Evolutionary conservation across 2,329 filamentous ascomycete genomes (phyloP).

Genomic region (Phyllosticta ampelicida): DNA sequence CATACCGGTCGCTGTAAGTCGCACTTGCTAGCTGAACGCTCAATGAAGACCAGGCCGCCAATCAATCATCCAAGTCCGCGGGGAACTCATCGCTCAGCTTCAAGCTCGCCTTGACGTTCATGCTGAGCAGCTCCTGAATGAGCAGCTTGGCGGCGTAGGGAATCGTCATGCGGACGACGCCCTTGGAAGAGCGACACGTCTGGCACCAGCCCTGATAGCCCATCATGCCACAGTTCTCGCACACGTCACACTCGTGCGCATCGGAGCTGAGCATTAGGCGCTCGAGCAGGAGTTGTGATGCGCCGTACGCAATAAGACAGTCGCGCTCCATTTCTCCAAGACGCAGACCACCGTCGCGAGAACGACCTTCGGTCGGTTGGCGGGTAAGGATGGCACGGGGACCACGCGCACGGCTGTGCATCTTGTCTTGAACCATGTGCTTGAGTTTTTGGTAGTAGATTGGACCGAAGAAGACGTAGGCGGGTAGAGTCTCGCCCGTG

Average conservation of each 20-base stretch:
- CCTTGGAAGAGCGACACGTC: constrained; percentile 74
- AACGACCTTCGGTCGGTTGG: constrained; percentile 92
- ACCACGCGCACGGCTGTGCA: constrained; percentile 89
- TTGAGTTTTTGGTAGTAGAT: constrained; percentile 99
- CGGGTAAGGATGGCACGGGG: constrained; percentile 86
- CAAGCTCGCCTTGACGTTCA: constrained; percentile 94
- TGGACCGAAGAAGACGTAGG: constrained; percentile 95
- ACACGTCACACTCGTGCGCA: constrained; percentile 83
- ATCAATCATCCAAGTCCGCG: constrained; percentile 2
- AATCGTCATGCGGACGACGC: constrained; percentile 88
- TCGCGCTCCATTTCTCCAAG: constrained; percentile 98
- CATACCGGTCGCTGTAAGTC: not conserved
- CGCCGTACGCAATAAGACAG: constrained; percentile 94
- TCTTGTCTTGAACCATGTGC: constrained; percentile 99
- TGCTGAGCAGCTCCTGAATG: constrained; percentile 91
- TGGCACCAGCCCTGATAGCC: constrained; percentile 93
- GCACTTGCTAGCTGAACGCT: not conserved
- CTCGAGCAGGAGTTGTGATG: constrained; percentile 82
- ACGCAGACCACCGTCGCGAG: constrained; percentile 80
- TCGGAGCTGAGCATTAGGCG: constrained; percentile 91
- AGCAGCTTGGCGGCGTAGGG: constrained; percentile 94
- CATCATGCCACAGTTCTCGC: constrained; percentile 88
- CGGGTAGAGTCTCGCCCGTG: constrained; percentile 85
- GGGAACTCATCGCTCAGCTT: constrained; percentile 93
- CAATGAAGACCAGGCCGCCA: not conserved